These are phyloP conservation scores for Ophiostoma sp. DNA, from an alignment of 2,329 filamentous ascomycete species.

Conservation along the genomic window DNA sequence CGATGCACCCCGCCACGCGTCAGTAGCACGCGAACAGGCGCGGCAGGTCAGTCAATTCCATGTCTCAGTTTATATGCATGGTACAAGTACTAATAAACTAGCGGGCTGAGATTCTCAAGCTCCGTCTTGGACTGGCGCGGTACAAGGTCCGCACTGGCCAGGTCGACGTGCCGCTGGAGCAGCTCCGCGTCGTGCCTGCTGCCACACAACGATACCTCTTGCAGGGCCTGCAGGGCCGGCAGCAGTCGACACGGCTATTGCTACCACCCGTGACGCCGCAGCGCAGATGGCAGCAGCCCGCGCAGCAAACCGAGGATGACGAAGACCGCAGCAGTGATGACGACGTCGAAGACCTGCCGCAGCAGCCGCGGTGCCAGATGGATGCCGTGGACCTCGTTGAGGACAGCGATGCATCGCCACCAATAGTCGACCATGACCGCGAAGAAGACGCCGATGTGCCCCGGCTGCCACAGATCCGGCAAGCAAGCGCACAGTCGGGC, in stretches of 20 bases:
- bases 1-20: constrained; percentile 30
- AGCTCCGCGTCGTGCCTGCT: constrained; percentile 44
- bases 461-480: constrained; percentile 17
- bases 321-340: constrained; percentile 8
- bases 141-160: constrained; percentile 74
- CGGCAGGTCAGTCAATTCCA: constrained; percentile 40
- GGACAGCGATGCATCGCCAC: constrained; percentile 23
- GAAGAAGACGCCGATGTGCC: constrained; percentile 16
- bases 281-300: constrained; percentile 7
- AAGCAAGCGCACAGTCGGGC: background rate
- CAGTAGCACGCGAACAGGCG: constrained; percentile 41
- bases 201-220: constrained; percentile 17
- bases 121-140: constrained; percentile 64
- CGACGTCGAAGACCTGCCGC: constrained; percentile 14
- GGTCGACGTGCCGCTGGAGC: constrained; percentile 57
- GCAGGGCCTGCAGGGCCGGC: constrained; percentile 6
- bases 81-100: constrained; percentile 31
- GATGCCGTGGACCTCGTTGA: constrained; percentile 15
- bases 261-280: constrained; percentile 8
- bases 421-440: constrained; percentile 14
- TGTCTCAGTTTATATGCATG: background rate
- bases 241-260: constrained; percentile 11
- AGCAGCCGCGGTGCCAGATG: constrained; percentile 20
- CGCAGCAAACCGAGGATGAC: background rate
- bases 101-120: constrained; percentile 59